Conservation (phyloP, 176 grass and related monocot species). For the Cenchrus americanus region DNA sequence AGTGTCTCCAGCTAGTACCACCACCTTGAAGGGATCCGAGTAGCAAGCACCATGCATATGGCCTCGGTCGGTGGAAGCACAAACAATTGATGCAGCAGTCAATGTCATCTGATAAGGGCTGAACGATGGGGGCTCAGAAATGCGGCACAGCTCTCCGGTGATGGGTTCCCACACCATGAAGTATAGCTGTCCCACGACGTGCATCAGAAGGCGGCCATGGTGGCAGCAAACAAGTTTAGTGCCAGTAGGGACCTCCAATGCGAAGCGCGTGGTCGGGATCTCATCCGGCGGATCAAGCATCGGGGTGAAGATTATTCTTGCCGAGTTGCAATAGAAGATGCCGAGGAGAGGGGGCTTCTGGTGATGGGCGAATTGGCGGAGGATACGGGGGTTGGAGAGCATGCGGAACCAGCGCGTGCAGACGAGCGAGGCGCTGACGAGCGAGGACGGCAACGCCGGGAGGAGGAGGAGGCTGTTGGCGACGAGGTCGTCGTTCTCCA, state of each 20-base stretch:
- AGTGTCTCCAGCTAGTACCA: neutral
- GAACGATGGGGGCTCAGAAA: neutral
- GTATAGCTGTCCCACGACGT: neutral
- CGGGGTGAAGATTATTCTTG: too few relatives aligned
- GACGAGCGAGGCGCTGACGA: neutral
- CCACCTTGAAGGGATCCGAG: neutral
- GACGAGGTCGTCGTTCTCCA: neutral
- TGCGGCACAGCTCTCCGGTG: neutral
- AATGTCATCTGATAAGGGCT: too few relatives aligned
- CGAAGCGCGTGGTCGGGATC: too few relatives aligned
- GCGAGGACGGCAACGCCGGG: neutral
- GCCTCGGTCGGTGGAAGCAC: neutral
- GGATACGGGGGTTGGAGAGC: neutral
- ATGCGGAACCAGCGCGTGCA: neutral
- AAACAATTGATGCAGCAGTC: neutral
- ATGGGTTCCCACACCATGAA: slow-evolving; percentile 4
- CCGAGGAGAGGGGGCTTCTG: neutral
- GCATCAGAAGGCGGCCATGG: neutral
- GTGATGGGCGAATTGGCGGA: neutral
- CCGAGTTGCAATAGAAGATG: neutral
- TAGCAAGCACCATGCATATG: neutral
- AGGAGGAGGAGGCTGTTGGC: neutral
- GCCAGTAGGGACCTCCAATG: too few relatives aligned
- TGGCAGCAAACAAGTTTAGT: too few relatives aligned
- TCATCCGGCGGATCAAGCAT: too few relatives aligned